Conservation (phyloP, 768 basidiomycete genomes). For the Solioccasus polychromus region DNA sequence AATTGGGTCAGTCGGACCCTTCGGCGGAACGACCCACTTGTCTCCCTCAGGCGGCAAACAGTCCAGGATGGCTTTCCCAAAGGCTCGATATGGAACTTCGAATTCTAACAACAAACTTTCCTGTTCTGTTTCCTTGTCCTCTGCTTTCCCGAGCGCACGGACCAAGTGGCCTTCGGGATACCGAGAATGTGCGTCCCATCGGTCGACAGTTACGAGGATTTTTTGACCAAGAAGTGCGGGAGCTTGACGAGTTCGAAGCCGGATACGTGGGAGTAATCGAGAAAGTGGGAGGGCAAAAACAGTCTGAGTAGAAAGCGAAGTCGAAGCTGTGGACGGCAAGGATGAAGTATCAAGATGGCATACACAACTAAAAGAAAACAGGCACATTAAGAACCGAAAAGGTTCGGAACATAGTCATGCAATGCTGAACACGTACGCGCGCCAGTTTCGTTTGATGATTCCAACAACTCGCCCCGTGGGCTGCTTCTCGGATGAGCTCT, state of each 20-base stretch:
- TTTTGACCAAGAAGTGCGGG: conserved; percentile 87
- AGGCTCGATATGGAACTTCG: conserved; percentile 94
- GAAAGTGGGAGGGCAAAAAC: conserved; percentile 95
- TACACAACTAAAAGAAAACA: conserved; percentile 59
- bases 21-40: conserved; percentile 87
- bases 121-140: conserved; percentile 94
- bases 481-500: conserved; percentile 57
- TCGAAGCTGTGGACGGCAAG: conserved; percentile 70
- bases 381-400: not conserved
- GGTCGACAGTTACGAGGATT: conserved; percentile 92
- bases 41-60: conserved; percentile 91
- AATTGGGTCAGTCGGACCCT: conserved; percentile 43
- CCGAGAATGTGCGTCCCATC: conserved; percentile 82
- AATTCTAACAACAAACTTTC: conserved; percentile 92
- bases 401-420: not conserved
- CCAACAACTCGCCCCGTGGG: conserved; percentile 93
- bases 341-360: conserved; percentile 94
- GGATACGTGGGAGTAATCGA: conserved; percentile 86
- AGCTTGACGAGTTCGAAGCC: conserved; percentile 92
- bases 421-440: conserved; percentile 60
- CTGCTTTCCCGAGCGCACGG: conserved; percentile 83
- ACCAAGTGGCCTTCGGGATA: conserved; percentile 99
- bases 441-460: conserved; percentile 92
- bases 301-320: conserved; percentile 82
- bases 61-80: conserved; percentile 91